A percentile compares a stretch with the other conserved stretches of the same genome.
These are phyloP conservation scores for Bassia scoparia DNA, from an alignment of 148 eudicot species.

Conservation along the genomic window DNA sequence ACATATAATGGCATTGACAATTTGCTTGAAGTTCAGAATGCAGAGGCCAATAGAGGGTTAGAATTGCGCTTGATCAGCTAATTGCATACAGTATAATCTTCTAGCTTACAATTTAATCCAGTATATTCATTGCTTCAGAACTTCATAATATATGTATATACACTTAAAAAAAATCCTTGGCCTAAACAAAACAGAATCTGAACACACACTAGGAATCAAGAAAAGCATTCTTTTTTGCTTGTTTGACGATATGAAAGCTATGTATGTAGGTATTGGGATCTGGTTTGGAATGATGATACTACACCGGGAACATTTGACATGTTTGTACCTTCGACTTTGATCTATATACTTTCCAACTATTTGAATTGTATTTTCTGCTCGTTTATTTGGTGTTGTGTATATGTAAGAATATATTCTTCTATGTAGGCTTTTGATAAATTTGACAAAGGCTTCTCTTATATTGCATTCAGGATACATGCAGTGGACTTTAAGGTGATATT, in stretches of 20 bases:
- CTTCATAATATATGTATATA: too few species aligned
- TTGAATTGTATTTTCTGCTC: too few species aligned
- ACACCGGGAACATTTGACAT: conserved; percentile 65
- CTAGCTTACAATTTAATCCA: background rate
- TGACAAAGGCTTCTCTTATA: background rate
- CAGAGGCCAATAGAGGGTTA: conserved; percentile 77
- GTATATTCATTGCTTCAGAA: background rate
- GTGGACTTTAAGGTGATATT: conserved; percentile 55
- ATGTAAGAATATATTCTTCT: background rate
- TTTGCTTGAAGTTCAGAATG: conserved; percentile 61
- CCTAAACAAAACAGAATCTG: too few species aligned
- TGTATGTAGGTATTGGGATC: conserved; percentile 62
- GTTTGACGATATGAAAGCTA: background rate
- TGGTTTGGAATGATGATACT: conserved; percentile 66
- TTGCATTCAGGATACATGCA: conserved; percentile 50
- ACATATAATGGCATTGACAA: conserved; percentile 73
- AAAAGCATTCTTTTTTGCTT: background rate
- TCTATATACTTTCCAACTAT: too few species aligned
- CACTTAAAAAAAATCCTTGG: too few species aligned
- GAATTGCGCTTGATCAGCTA: conserved; percentile 2
- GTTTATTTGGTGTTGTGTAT: too few species aligned
- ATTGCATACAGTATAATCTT: background rate
- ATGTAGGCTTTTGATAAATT: background rate
- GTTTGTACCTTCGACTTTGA: conserved; percentile 32
- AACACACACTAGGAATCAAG: background rate